Evolutionary conservation across 108 stramenopile species (phyloP).

Genomic region (Fistulifera pelliculosa): DNA sequence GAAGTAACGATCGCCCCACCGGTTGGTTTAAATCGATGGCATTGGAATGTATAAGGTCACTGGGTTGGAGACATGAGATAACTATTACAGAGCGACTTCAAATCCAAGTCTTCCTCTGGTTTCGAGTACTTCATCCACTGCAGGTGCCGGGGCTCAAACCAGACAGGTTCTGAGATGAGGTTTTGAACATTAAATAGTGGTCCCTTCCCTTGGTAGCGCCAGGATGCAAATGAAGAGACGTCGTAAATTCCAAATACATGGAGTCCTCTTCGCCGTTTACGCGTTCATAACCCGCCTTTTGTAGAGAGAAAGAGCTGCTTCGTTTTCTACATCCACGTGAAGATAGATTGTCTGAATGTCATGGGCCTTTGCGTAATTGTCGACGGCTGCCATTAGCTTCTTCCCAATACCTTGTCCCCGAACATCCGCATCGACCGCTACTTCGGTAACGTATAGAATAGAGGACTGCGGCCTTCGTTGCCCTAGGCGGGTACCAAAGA

Average conservation of each 20-base stretch:
- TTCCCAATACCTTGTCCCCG: slow-evolving; percentile 63
- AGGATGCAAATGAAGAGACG: slow-evolving; percentile 57
- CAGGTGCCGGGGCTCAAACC: slow-evolving; percentile 16
- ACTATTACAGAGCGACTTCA: too few species aligned
- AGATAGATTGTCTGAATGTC: slow-evolving; percentile 67
- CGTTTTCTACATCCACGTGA: slow-evolving; percentile 74
- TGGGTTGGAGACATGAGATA: too few species aligned
- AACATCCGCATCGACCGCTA: slow-evolving; percentile 47
- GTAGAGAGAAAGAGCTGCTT: slow-evolving; percentile 54
- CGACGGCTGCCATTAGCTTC: slow-evolving; percentile 31
- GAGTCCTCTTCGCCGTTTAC: slow-evolving; percentile 16
- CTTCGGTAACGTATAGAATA: slow-evolving; percentile 78
- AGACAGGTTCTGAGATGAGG: slow-evolving; percentile 32
- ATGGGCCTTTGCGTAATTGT: slow-evolving; percentile 32
- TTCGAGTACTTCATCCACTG: too few species aligned
- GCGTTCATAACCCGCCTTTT: slow-evolving; percentile 42
- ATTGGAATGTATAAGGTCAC: too few species aligned
- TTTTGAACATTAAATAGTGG: slow-evolving; percentile 61
- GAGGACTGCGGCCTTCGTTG: slow-evolving; percentile 34
- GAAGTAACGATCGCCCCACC: too few species aligned
- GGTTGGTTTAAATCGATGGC: too few species aligned
- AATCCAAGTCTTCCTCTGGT: too few species aligned
- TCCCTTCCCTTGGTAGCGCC: slow-evolving; percentile 62
- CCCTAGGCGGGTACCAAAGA: slow-evolving; percentile 57
- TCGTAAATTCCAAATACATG: slow-evolving; percentile 69